Evolutionary conservation across 2,329 filamentous ascomycete genomes (phyloP).

Genomic region (Diplocarpon rosae): DNA sequence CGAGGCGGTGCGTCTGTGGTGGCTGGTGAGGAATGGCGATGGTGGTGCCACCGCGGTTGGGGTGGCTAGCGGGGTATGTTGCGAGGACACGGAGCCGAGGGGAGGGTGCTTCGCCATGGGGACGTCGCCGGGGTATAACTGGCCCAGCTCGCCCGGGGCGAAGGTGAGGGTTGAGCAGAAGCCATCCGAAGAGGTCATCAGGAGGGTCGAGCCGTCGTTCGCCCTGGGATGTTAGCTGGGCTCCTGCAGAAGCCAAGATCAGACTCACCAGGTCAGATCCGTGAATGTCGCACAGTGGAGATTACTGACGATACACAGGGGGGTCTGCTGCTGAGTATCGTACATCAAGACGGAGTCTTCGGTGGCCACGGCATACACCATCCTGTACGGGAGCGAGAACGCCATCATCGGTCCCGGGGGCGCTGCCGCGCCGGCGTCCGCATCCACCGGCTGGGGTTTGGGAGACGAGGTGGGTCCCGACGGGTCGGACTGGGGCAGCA

Average conservation of each 20-base stretch:
- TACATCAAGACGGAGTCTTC: slow-evolving; percentile 93
- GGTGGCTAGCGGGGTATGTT: slow-evolving; percentile 60
- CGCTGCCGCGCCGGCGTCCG: slow-evolving; percentile 38
- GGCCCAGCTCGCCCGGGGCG: slow-evolving; percentile 69
- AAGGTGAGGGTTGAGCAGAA: slow-evolving; percentile 94
- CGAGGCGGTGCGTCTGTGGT: slow-evolving; percentile 47
- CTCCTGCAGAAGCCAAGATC: slow-evolving; percentile 7
- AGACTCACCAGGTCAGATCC: slow-evolving; percentile 78
- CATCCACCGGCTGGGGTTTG: slow-evolving; percentile 27
- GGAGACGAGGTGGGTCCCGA: slow-evolving; percentile 42
- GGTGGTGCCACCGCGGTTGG: slow-evolving; percentile 54
- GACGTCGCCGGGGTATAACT: slow-evolving; percentile 62
- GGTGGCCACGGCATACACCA: slow-evolving; percentile 93
- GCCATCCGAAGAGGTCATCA: slow-evolving; percentile 96
- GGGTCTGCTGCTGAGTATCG: slow-evolving; percentile 92
- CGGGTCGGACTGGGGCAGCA: slow-evolving; percentile 36
- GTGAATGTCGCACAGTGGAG: slow-evolving; percentile 96
- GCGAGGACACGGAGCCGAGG: slow-evolving; percentile 39
- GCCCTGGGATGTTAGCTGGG: slow-evolving; percentile 42
- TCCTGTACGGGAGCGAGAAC: slow-evolving; percentile 81
- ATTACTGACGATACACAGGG: slow-evolving; percentile 90
- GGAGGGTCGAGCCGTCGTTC: slow-evolving; percentile 62
- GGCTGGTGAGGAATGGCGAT: slow-evolving; percentile 37
- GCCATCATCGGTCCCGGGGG: slow-evolving; percentile 51
- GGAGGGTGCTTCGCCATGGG: slow-evolving; percentile 36